Base-by-base conservation (phyloP, 768 basidiomycete genomes). In the Phylloporus sp. region DNA sequence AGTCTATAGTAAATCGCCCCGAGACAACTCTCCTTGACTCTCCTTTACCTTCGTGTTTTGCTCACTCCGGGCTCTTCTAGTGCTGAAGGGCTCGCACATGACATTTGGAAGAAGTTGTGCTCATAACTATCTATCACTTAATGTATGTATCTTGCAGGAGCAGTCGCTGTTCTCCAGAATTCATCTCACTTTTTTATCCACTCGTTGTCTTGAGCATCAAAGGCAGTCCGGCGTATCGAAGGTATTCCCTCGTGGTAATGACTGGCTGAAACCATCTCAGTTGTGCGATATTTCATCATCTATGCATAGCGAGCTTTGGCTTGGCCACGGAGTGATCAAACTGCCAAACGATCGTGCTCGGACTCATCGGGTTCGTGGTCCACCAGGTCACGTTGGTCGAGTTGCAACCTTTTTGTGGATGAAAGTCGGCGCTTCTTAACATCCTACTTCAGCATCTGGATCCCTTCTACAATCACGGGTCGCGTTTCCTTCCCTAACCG, bases 231-330 rank as follows among this genome's bases (percentile, higher is more conserved):
- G 71, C 63, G 20, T 71, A 60, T n/a, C 64, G 61, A 20, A 74
- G 59, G 50, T 71, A 74, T 38, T 75, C 74, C 9, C 64, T 50
- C 23, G 62, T 54, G 5, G 65, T 65, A 51, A 74, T 42, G 40
- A 70, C 63, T 13, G 68, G 62, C 28, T 72, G 64, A 7, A 56
- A 55, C 34, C 48, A 40, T 39, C 71, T 68, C 24, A 75, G 46
- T 32, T 66, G 65, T 10, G 70, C 62, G 38, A 75, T 46, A 49
- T 73, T 68, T 53, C 73, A 74, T 72, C 46, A 54, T 20, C 14
- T n/a, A n/a, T n/a, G n/a, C n/a, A n/a, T n/a, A n/a, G n/a, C n/a
- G n/a, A n/a, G n/a, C n/a, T n/a, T n/a, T n/a, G n/a, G n/a, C n/a
- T n/a, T n/a, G n/a, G n/a, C n/a, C n/a, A n/a, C n/a, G n/a, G n/a